Evolutionary conservation across 768 basidiomycete genomes (phyloP), one percentile per base, ranked within the genome.

Genomic region (Suillus spraguei): DNA sequence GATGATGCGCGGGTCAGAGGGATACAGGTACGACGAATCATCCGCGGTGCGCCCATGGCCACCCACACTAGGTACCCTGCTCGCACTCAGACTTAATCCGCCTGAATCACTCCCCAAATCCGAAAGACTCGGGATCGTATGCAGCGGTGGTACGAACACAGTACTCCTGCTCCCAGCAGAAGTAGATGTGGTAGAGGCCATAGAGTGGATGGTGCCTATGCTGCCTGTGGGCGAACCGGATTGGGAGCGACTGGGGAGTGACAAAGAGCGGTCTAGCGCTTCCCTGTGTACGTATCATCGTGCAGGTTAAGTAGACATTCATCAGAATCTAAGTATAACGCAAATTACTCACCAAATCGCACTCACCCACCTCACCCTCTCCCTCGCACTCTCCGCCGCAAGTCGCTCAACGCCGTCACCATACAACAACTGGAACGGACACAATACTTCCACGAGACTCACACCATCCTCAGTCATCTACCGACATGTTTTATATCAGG

Each of bases 371-470:
- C 90, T 87, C 59, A 94, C 89, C 67, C 95, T 82, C 73, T 95
- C 92, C 63, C 91, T 75, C 8, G 94, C 83, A 66, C 92, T 95
- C 71, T 96, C 95, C n/a, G 92, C 89, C 6, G 89, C 95, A 32
- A 97, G 73, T 9, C 95, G 78, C 72, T 97, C 95, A 2, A 95
- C 87, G 1, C 95, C 95, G 72, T 97, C 95, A 13, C 85, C 83
- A 72, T 97, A 97, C 41, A 95, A 71, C 80, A 97, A 84, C 72
- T 96, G 94, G 77, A 97, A 97, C 0, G 95, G 95, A 62, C 93
- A 93, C 5, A 97, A 72, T 63, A 87, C 82, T 64, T 95, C 90
- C 79, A 89, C 79, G 69, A 72, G 70, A 7, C 42, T 80, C 74
- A 62, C 79, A 76, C 68, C 81, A 81, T 59, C 78, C 65, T 54